Conservation (phyloP, 177 flowering plant genomes). For the Tripterygium wilfordii region DNA sequence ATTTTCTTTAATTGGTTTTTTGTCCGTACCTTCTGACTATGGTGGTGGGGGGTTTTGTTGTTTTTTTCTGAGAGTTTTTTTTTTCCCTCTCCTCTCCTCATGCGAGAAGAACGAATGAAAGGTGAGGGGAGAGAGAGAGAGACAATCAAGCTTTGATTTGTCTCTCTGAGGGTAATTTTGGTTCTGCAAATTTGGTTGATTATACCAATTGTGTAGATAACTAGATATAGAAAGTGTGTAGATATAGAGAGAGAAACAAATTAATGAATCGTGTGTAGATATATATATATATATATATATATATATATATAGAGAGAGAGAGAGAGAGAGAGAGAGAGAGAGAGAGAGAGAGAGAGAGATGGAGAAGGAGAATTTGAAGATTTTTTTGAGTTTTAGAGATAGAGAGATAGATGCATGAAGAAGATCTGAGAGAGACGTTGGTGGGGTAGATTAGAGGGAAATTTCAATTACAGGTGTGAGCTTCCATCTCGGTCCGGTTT, state of each 20-base stretch:
- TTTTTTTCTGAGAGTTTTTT: background rate
- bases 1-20: background rate
- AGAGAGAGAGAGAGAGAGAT: slow-evolving; percentile 5
- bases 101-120: slow-evolving; percentile 3
- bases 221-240: background rate
- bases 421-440: background rate
- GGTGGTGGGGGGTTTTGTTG: background rate
- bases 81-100: slow-evolving; percentile 18
- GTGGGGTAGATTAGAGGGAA: background rate
- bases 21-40: background rate
- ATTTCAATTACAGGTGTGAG: slow-evolving; percentile 17
- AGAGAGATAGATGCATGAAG: background rate
- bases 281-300: too few relatives aligned
- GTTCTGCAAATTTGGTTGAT: too few relatives aligned
- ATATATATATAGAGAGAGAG: too few relatives aligned
- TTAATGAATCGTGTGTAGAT: too few relatives aligned
- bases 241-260: slow-evolving; percentile 17
- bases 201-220: too few relatives aligned
- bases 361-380: background rate
- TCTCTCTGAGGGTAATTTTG: too few relatives aligned
- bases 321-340: too few relatives aligned
- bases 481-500: slow-evolving; percentile 43
- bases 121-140: slow-evolving; percentile 9
- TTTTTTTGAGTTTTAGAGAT: too few relatives aligned
- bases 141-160: background rate